These are phyloP conservation scores for Spergularia bocconei DNA, from an alignment of 148 eudicot genomes.

Conservation along the genomic window DNA sequence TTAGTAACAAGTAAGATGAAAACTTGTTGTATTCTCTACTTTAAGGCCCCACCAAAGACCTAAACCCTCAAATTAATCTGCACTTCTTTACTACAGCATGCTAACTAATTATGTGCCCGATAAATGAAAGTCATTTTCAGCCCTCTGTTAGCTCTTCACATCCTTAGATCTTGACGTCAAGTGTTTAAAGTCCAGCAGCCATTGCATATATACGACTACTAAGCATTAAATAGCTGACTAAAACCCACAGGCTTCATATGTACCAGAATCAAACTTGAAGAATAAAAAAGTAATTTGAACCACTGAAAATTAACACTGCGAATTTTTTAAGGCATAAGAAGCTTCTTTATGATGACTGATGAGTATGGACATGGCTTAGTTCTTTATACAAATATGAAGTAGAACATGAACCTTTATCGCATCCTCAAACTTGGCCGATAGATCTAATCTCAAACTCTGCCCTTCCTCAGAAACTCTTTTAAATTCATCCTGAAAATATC, in stretches of 20 bases:
- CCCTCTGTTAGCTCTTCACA: neutral
- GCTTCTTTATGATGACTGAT: neutral
- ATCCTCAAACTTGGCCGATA: constrained; percentile 78
- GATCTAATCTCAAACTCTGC: constrained; percentile 84
- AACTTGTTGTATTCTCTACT: neutral
- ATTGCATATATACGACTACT: neutral
- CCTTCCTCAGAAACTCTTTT: constrained; percentile 84
- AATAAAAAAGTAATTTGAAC: neutral
- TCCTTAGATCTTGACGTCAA: neutral
- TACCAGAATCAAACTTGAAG: neutral
- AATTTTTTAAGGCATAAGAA: neutral
- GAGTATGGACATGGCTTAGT: neutral
- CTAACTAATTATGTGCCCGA: neutral
- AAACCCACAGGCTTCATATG: neutral
- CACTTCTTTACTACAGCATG: neutral
- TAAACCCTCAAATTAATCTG: neutral
- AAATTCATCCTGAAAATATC: constrained; percentile 76
- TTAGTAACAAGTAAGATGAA: neutral
- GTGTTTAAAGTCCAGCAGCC: neutral
- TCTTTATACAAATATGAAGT: neutral
- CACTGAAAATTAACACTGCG: neutral
- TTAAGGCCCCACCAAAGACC: neutral
- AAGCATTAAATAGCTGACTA: too few relatives aligned
- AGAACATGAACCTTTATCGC: constrained; percentile 67
- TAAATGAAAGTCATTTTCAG: neutral